Evolutionary conservation across 148 eudicot species (phyloP).

Genomic region (Chenopodium suecicum): DNA sequence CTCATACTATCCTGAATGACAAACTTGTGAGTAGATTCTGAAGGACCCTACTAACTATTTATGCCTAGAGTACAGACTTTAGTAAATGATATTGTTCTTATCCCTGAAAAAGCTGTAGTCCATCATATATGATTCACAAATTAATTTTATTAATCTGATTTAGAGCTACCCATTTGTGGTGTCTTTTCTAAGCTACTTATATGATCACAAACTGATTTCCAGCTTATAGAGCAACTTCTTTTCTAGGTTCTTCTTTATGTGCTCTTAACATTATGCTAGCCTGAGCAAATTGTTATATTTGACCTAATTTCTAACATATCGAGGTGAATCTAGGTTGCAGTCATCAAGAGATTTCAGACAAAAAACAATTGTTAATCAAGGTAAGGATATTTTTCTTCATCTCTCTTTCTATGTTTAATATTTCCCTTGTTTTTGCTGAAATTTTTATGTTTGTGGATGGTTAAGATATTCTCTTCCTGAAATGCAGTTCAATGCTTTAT

Average conservation of each 20-base stretch:
- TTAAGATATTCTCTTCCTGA: no score
- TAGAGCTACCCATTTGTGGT: neutral
- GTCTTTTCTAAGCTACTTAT: neutral
- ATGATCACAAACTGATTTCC: neutral
- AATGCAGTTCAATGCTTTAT: no score
- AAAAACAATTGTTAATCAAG: slow-evolving; percentile 48
- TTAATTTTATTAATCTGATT: neutral
- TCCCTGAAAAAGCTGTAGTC: neutral
- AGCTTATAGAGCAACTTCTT: neutral
- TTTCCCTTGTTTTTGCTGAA: no score
- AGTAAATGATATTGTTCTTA: neutral
- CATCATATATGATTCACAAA: neutral
- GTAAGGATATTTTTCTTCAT: slow-evolving; percentile 35
- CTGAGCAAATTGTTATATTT: neutral
- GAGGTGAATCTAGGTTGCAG: slow-evolving; percentile 51
- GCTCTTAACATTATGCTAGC: neutral
- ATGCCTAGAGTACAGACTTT: neutral
- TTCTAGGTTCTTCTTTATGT: neutral
- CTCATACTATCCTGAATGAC: neutral
- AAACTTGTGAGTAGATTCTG: neutral
- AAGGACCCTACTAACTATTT: neutral
- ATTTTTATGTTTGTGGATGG: no score
- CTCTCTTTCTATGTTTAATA: neutral
- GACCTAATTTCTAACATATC: slow-evolving; percentile 24
- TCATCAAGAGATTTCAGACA: slow-evolving; percentile 29